Conservation (phyloP, 2,329 filamentous ascomycete genomes). For the Penicillium sp. region DNA sequence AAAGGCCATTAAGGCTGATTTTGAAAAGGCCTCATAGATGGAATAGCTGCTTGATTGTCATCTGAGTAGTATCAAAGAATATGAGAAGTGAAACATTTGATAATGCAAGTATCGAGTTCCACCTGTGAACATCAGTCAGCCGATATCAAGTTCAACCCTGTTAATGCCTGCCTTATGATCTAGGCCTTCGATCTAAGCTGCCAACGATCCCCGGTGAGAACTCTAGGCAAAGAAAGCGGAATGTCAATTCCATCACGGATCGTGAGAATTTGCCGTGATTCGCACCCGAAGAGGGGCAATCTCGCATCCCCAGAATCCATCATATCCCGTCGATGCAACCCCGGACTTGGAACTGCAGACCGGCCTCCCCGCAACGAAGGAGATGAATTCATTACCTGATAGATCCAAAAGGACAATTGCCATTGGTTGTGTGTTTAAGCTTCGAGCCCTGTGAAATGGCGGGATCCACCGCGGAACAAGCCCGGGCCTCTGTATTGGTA, state of each 20-base stretch:
- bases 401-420: neutral
- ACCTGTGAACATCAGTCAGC: too few relatives aligned
- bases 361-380: neutral
- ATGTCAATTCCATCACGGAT: too few relatives aligned
- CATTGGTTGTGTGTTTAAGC: conserved; percentile 4
- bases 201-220: too few relatives aligned
- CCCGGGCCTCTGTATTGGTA: conserved; percentile 6
- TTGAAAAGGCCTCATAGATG: conserved; percentile 3
- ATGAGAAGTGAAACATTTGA: neutral
- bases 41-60: too few relatives aligned
- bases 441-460: neutral
- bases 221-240: too few relatives aligned
- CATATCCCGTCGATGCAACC: neutral
- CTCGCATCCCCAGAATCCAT: neutral
- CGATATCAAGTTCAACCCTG: too few relatives aligned
- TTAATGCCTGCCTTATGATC: too few relatives aligned
- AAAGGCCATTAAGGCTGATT: conserved; percentile 7
- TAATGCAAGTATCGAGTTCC: too few relatives aligned
- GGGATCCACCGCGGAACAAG: conserved; percentile 12
- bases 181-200: too few relatives aligned
- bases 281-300: neutral
- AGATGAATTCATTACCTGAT: neutral
- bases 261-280: neutral
- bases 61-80: neutral
- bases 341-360: neutral